Percentiles rank a stretch among this genome's conserved stretches.
Conservation (phyloP, 805 yeast species). For the Cyberlindnera subsufficiens region DNA sequence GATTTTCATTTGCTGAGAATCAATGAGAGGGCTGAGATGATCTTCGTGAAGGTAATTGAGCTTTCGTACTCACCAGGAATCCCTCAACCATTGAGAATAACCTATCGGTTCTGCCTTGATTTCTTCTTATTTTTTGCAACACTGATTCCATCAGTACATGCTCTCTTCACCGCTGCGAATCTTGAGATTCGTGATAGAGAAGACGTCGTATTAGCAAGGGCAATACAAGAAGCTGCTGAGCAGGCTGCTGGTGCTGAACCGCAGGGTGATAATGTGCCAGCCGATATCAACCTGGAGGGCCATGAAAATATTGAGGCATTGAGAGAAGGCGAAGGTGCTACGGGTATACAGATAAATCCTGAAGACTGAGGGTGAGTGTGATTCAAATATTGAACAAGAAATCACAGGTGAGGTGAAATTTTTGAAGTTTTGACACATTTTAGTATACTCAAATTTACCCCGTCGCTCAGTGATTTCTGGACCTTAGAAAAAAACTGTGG, state of each 20-base stretch:
- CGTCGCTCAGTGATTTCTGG: no score
- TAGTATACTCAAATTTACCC: no score
- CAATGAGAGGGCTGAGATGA: no score
- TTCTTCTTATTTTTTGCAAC: constrained; percentile 7
- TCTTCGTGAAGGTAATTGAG: no score
- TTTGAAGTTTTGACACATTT: no score
- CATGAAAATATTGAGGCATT: neutral
- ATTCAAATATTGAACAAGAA: neutral
- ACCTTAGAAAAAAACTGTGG: no score
- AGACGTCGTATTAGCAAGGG: neutral
- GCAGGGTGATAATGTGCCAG: neutral
- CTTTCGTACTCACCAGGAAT: neutral
- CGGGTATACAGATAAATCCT: constrained; percentile 7
- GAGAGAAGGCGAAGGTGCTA: constrained; percentile 1
- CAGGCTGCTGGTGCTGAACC: constrained; percentile 1
- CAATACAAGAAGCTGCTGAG: neutral
- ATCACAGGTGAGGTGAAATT: no score
- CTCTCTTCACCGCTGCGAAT: constrained; percentile 1
- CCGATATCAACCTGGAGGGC: neutral
- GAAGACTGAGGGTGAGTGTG: constrained; percentile 1
- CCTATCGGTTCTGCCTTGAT: constrained; percentile 1
- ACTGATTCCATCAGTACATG: constrained; percentile 9
- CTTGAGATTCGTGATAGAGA: constrained; percentile 1
- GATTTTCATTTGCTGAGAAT: no score
- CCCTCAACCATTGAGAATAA: neutral